Base-by-base conservation (phyloP, 768 basidiomycete species). In the Trametes cingulata region DNA sequence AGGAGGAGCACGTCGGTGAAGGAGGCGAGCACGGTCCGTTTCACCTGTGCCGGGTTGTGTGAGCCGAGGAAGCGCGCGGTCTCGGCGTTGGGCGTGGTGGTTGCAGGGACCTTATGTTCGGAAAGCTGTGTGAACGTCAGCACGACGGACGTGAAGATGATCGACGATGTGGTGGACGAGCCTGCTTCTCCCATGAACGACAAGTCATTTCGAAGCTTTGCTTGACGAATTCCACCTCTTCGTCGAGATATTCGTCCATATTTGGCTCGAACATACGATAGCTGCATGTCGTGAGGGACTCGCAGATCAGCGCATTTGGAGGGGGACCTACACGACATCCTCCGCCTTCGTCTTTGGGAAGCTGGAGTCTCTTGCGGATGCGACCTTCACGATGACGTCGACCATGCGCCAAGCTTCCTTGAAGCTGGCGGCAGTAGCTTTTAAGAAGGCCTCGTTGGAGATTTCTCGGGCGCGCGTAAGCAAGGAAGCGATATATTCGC, bases 201-300 rank as follows among this genome's bases (percentile, higher is more conserved):
- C 90, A 95, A 14, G 90, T 89, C 2, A 72, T 76, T 33, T 92
- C 90, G 56, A 97, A 84, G 0, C 81, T 76, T 5, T 79, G 80
- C 67, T 93, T 93, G 50, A 93, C 80, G 59, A 81, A 82, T 58
- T 97, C 95, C 6, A 89, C 82, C 72, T 99, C 96, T 69, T 98
- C 94, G 60, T 94, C 90, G 2, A 98, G 86, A 68, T 98, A 98
- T 68, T 98, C 95, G 69, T 97, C 95, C 93, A 98, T 97, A 71
- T 95, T 91, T 10, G 82, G 78, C 73, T 98, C 95, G 66, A 98
- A 98, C 93, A 98, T 97, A 46, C 82, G 84, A 72, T 93, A 96
- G 13, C 94, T 95, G 66, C 22, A 56, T 20, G 10, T 50, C 49
- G 8, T n/a, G 14, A 58, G 22, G 58, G 50, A 9, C 41, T 17